Base-by-base conservation (phyloP, 306 rosid genomes). In the Nissolia schottii region DNA sequence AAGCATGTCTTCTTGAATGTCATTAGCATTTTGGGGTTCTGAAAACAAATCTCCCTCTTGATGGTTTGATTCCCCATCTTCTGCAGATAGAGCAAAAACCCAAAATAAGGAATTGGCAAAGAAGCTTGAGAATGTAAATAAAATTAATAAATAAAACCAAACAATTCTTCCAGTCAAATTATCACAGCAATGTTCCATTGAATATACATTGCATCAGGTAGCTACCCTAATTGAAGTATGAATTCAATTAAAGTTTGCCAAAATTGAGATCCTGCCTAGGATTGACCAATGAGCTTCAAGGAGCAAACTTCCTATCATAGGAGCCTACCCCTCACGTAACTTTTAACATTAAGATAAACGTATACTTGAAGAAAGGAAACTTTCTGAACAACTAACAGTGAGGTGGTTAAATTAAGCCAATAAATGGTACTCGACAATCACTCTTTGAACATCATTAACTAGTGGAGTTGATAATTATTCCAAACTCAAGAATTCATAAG, bases 1-100 rank as follows among this genome's bases (percentile, higher is more conserved):
- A 60, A 86, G 75, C 84, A 91, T 75, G 49, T 87, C 83, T 55
- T 89, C 91, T 84, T 77, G 84, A 53, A 69, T 20, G 82, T 73
- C 78, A 51, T 89, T 80, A 67, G 51, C 86, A 59, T 78, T 85
- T 34, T 70, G 78, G 54, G 85, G 64, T 78, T 73, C 83, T 35
- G 77, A 79, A 83, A 84, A 80, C 46, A 79, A 32, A 5, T 75
- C 85, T 20, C 56, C 79, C 63, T 65, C 85, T 35, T 80, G 72
- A 53, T 79, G 82, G 46, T 63, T 72, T 75, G 65, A 57, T 63
- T 64, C 87, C 22, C 80, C 87, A 28, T 64, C 80, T 73, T 71
- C 98, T 86, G 83, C 77, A 51, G 53, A 71, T 45, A 74, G 29
- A 61, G 34, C 20, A 68, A 60, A 75, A 49, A 40, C 38, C 69